Conservation (phyloP, 768 basidiomycete genomes). For the Sporobolomyces pararoseus region DNA sequence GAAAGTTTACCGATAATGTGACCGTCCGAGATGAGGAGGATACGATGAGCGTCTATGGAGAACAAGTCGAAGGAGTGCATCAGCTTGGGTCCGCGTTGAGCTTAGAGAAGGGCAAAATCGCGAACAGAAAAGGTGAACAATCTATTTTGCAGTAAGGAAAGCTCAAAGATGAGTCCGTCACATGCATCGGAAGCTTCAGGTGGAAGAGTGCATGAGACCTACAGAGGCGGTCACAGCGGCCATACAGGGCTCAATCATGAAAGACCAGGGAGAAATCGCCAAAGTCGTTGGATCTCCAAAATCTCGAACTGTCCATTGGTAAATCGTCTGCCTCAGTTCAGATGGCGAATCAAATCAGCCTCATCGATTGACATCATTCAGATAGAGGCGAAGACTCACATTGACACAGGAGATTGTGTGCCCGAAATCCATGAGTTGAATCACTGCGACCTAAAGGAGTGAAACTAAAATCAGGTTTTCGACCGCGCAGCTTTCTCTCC, state of each 20-base stretch:
- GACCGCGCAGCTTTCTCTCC: too few relatives aligned
- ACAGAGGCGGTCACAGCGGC: constrained; percentile 8
- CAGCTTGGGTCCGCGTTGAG: neutral
- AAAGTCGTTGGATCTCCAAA: constrained; percentile 14
- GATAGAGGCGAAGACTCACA: neutral
- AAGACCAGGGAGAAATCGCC: constrained; percentile 26
- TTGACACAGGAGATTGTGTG: constrained; percentile 14
- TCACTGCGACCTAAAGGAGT: constrained; percentile 10
- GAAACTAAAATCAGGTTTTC: too few relatives aligned
- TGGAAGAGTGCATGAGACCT: neutral
- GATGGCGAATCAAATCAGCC: neutral
- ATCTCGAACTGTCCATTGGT: constrained; percentile 13
- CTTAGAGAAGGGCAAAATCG: neutral
- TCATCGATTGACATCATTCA: neutral
- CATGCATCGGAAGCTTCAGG: neutral
- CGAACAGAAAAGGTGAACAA: constrained; percentile 2
- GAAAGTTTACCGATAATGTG: neutral
- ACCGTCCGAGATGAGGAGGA: constrained; percentile 17
- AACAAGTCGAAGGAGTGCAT: neutral
- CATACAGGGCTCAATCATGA: constrained; percentile 24
- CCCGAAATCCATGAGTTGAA: neutral
- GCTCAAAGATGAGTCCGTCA: too few relatives aligned
- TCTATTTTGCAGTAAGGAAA: too few relatives aligned
- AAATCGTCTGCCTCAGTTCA: neutral
- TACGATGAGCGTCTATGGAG: constrained; percentile 9